These are phyloP conservation scores for Phytophthora citrophthora DNA, from an alignment of 352 stramenopile species.

Conservation along the genomic window DNA sequence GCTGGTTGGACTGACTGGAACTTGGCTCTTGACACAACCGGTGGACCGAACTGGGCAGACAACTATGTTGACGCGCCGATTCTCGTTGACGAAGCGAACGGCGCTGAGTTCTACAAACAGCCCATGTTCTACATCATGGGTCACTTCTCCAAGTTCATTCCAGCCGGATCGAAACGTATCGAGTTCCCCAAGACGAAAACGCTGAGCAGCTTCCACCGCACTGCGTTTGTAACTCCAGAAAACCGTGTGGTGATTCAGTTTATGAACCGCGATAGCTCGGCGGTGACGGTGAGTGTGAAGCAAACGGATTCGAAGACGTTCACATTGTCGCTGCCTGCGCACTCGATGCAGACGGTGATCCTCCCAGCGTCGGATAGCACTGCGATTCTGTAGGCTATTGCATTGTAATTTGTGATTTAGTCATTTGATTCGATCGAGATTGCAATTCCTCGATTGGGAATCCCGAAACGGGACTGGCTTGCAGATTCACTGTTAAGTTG, in stretches of 20 bases:
- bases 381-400: conserved; percentile 9
- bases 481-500: conserved; percentile 4
- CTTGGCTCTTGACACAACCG: conserved; percentile 70
- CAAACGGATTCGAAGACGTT: conserved; percentile 21
- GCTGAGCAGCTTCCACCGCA: conserved; percentile 35
- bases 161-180: conserved; percentile 50
- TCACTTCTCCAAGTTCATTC: conserved; percentile 75
- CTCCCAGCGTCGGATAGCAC: conserved; percentile 18
- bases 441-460: conserved; percentile 12
- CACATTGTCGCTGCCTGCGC: conserved; percentile 14
- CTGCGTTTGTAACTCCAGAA: conserved; percentile 47
- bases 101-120: conserved; percentile 75
- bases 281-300: conserved; percentile 39
- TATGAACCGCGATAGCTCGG: conserved; percentile 44
- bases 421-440: background rate
- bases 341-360: conserved; percentile 18
- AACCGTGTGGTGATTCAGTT: conserved; percentile 50
- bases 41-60: conserved; percentile 76
- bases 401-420: background rate
- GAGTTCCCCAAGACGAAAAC: conserved; percentile 27
- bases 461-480: conserved; percentile 13
- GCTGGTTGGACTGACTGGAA: conserved; percentile 91
- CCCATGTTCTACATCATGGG: conserved; percentile 83
- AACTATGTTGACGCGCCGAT: conserved; percentile 53
- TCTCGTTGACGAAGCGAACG: background rate